Evolutionary conservation across 805 yeast genomes (phyloP), one percentile per base, ranked within the genome.

Genomic region (Wickerhamiella lipophila): DNA sequence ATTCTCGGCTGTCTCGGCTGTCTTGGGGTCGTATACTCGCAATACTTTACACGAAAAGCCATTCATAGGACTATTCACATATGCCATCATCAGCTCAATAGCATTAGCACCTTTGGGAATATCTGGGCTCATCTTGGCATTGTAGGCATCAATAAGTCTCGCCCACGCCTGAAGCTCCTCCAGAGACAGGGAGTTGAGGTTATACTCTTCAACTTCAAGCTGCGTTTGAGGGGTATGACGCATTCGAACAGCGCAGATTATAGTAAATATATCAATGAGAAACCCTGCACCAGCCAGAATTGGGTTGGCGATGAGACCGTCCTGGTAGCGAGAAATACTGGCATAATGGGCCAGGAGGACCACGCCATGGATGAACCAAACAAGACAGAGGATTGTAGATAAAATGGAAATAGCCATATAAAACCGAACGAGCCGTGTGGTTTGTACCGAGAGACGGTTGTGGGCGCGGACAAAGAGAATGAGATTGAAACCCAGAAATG

Each of bases 81-180:
- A 64, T 1, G 67, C 63, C 49, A 49, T 50, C 58, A 64, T 58
- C 44, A 64, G 51, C 3, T 64, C 58, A 6, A 64, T 46, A 4
- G 67, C 68, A 41, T 61, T 53, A 12, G 46, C 51, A n/a, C 68
- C 68, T 4, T 55, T 52, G 2, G 66, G 61, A 0, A 64, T 50
- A 21, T 65, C 66, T 4, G 67, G 64, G 11, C 46, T 32, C 21
- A 22, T 18, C 12, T 21, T 22, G n/a, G 48, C 22, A 18, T 50
- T 53, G 42, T 61, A 58, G 49, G 59, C 58, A 41, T 64, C 67
- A 23, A 64, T 63, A 5, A 64, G 56, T 12, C 50, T 45, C 7
- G 64, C 61, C 58, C 59, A 63, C 2, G 64, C 65, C 9, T 53
- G 55, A 11, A 56, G 48, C 50, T 64, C 64, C 9, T 51, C 55